A percentile compares a stretch with the other conserved stretches of the same genome.
These are phyloP conservation scores for Rhizophagus sp. DNA, from an alignment of 192 early-diverging fungal species.

Conservation along the genomic window DNA sequence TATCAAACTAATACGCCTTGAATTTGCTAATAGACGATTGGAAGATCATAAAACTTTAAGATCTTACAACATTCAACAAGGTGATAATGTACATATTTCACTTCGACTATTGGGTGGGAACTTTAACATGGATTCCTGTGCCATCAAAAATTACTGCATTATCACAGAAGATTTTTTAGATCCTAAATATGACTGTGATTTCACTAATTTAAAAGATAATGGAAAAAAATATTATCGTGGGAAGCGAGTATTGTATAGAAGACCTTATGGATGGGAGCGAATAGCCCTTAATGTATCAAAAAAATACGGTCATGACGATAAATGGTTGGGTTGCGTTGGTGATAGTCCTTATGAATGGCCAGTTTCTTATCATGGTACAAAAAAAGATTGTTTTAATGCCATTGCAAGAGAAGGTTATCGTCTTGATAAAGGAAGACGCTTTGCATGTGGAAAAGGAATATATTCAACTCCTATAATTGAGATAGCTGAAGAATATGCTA, in stretches of 20 bases:
- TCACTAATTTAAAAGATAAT: background rate
- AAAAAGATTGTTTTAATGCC: background rate
- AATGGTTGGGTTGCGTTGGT: background rate
- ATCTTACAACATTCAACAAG: background rate
- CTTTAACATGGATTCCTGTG: too few species aligned
- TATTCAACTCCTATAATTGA: background rate
- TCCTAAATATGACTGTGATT: background rate
- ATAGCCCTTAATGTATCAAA: background rate
- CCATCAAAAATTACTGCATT: background rate
- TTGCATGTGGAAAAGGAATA: background rate
- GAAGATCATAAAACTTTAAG: background rate
- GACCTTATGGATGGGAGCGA: background rate
- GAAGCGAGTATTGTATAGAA: background rate
- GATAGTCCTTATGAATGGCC: too few species aligned
- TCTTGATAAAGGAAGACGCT: background rate
- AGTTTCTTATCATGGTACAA: background rate
- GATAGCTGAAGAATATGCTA: background rate
- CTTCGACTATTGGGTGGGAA: background rate
- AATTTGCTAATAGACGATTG: background rate
- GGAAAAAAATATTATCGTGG: background rate
- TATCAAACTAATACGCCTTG: background rate
- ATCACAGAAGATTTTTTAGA: background rate
- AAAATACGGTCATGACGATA: background rate
- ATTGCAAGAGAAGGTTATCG: background rate
- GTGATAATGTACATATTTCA: background rate